Evolutionary conservation across 805 yeast species (phyloP), one percentile per base, ranked within the genome.

Genomic region (Zygotorulaspora chibaensis): DNA sequence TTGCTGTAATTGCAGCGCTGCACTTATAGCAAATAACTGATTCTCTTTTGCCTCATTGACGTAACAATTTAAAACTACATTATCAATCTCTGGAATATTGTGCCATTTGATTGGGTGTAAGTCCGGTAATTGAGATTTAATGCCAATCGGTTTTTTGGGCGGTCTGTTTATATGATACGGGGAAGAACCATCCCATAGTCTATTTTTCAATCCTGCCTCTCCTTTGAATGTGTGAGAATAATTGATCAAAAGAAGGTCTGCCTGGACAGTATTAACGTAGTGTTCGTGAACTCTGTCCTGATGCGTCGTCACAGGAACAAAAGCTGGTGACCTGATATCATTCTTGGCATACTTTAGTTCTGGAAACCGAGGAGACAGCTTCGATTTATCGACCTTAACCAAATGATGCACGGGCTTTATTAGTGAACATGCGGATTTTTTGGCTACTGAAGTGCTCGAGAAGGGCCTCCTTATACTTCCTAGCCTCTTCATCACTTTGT

Each of bases 371-470:
- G 91, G 89, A 30, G 90, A 83, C 40, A 91, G 75, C 44, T 78
- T 77, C 31, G 80, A 69, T 65, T 93, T 93, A 58, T 79, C 76
- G 60, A 87, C 80, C 54, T 79, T 80, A 36, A 91, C 86, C 48
- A 79, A 75, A 67, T 93, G 99, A 66, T 93, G 99, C 12, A 91
- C 95, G 1, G 99, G 98, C 41, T 84, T 79, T 30, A 87, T 90
- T 42, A 87, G 76, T 33, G 95, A 84, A 64, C 76, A 79, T 26
- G 80, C 84, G 40, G 76, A 76, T 63, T 69, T 76, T 47, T 67
- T 68, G 31, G 59, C 68, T 42, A 56, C 70, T 50, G 63, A 69
- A 65, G 50, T 57, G 31, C 53, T 46, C 35, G 64, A 57, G 43
- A 68, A 62, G 2, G 38, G 35, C 35, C 61, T 56, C 16, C 36